Conservation (phyloP, 768 basidiomycete species). For the Mycena vitilis region DNA sequence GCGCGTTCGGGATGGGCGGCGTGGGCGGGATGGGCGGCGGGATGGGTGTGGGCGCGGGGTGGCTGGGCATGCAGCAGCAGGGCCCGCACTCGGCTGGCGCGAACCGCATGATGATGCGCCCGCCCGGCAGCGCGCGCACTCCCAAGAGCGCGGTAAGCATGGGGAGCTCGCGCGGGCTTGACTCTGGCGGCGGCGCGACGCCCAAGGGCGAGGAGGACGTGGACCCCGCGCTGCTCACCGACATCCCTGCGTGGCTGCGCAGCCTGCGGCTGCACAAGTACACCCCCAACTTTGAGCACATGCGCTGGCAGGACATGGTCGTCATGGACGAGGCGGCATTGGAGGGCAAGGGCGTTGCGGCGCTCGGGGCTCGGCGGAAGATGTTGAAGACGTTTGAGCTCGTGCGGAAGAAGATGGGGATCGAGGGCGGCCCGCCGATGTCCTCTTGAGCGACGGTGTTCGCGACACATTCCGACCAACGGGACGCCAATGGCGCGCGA, state of each 20-base stretch:
- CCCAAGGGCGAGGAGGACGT: conserved; percentile 93
- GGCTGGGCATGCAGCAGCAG: conserved; percentile 70
- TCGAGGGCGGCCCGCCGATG: conserved; percentile 62
- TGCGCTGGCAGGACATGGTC: conserved; percentile 95
- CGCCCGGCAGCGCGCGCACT: conserved; percentile 56
- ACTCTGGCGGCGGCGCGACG: conserved; percentile 49
- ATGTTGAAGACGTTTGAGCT: conserved; percentile 95
- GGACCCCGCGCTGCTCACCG: conserved; percentile 86
- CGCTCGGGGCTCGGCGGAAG: conserved; percentile 96
- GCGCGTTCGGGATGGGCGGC: conserved; percentile 45
- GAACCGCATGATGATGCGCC: conserved; percentile 65
- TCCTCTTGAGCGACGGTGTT: neutral
- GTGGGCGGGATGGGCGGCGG: neutral
- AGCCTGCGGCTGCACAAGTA: conserved; percentile 97
- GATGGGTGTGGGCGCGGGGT: conserved; percentile 36
- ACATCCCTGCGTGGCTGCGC: conserved; percentile 94
- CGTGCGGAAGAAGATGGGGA: conserved; percentile 91
- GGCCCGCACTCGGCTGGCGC: conserved; percentile 36
- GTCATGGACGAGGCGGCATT: conserved; percentile 88
- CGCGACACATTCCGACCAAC: neutral
- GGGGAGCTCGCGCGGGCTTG: conserved; percentile 26
- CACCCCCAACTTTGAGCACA: conserved; percentile 94
- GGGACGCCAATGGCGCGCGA: neutral
- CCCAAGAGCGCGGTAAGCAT: conserved; percentile 44
- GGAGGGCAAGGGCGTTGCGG: conserved; percentile 97